These are phyloP conservation scores for Claviceps lovelessii DNA, from an alignment of 2,329 filamentous ascomycete species.

Conservation along the genomic window DNA sequence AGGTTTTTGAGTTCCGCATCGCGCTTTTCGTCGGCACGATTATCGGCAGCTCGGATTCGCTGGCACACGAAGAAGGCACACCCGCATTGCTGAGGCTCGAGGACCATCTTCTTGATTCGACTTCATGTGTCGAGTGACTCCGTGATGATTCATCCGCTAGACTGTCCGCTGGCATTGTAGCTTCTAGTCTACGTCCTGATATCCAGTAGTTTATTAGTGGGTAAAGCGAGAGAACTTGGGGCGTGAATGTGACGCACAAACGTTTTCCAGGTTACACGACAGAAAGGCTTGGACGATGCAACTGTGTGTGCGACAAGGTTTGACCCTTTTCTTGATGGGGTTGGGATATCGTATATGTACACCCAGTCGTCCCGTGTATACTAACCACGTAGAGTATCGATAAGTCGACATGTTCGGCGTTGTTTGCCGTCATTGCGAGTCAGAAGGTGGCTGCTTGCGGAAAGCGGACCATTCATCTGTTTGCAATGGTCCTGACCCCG, in stretches of 20 bases:
- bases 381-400: neutral
- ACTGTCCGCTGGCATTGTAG: neutral
- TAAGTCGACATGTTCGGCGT: neutral
- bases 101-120: neutral
- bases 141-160: neutral
- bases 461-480: neutral
- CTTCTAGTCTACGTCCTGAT: neutral
- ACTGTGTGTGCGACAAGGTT: neutral
- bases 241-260: neutral
- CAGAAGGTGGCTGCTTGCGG: neutral
- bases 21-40: neutral
- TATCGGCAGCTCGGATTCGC: neutral
- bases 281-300: neutral
- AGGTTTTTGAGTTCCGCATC: neutral
- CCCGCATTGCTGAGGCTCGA: neutral
- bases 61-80: constrained; percentile 1
- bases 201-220: neutral
- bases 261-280: neutral
- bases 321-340: neutral
- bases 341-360: neutral
- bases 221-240: neutral
- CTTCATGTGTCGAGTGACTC: neutral
- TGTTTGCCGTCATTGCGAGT: neutral
- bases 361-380: neutral
- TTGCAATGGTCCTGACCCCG: neutral